Conservation (phyloP, 768 basidiomycete genomes). For the Kwoniella pini region DNA sequence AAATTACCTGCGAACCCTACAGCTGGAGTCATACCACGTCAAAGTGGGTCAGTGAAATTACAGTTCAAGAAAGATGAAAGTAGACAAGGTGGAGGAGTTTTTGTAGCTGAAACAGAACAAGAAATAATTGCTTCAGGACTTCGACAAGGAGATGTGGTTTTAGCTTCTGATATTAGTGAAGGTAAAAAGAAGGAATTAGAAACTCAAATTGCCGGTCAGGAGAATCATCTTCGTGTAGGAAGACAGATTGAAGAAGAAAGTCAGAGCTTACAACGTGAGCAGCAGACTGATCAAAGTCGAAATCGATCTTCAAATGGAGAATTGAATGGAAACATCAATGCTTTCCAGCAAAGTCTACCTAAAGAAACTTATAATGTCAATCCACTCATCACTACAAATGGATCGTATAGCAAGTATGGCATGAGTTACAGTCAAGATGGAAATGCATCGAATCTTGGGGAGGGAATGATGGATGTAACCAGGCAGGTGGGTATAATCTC, state of each 20-base stretch:
- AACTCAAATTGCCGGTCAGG: not conserved
- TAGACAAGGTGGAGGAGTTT: slow-evolving; percentile 84
- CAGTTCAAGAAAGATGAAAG: slow-evolving; percentile 77
- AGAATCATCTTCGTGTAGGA: not conserved
- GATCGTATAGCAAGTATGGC: not conserved
- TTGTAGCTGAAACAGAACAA: slow-evolving; percentile 62
- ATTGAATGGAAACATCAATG: not conserved
- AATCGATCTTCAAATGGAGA: not conserved
- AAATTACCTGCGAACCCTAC: slow-evolving; percentile 73
- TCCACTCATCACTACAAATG: slow-evolving; percentile 35
- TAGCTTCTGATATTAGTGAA: slow-evolving; percentile 12
- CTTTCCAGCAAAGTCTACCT: not conserved
- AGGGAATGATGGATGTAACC: slow-evolving; percentile 12
- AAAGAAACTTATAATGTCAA: slow-evolving; percentile 39
- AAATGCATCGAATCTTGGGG: not conserved
- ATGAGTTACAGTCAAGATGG: slow-evolving; percentile 1
- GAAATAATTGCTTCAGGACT: slow-evolving; percentile 23
- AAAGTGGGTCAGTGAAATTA: slow-evolving; percentile 54
- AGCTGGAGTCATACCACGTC: slow-evolving; percentile 60
- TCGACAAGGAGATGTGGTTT: slow-evolving; percentile 12
- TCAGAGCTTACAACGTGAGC: not conserved
- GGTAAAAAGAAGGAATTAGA: not conserved
- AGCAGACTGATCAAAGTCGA: not conserved
- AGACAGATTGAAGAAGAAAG: not conserved
- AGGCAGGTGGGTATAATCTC: not conserved